Evolutionary conservation across 441 rosid species (phyloP).

Genomic region (Pelargonium fulgidum): DNA sequence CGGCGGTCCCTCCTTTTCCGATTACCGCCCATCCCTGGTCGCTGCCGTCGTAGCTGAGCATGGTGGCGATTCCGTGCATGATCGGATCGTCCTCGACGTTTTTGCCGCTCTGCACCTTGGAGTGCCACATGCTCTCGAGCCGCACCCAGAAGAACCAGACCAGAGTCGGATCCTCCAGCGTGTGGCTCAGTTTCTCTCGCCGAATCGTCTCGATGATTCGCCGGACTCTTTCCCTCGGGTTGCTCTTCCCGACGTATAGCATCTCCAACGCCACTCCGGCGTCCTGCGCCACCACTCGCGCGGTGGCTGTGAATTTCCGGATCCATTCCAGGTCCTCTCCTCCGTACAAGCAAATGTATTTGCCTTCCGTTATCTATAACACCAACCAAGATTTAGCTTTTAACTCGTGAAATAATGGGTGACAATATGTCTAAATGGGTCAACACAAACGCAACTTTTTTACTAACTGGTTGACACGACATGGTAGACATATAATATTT

Average conservation of each 20-base stretch:
- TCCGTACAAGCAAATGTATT: slow-evolving; percentile 37
- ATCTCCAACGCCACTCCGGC: slow-evolving; percentile 27
- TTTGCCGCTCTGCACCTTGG: slow-evolving; percentile 26
- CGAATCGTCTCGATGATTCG: slow-evolving; percentile 22
- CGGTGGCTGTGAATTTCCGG: slow-evolving; percentile 21
- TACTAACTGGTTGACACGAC: too few species aligned
- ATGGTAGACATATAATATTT: too few species aligned
- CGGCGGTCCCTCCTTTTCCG: slow-evolving; percentile 11
- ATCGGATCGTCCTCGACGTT: slow-evolving; percentile 27
- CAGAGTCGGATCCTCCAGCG: slow-evolving; percentile 18
- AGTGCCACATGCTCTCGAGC: slow-evolving; percentile 46
- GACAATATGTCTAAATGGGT: background rate
- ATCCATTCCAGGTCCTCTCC: slow-evolving; percentile 45
- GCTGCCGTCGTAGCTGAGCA: slow-evolving; percentile 37
- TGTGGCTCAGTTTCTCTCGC: slow-evolving; percentile 31
- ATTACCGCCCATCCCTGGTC: slow-evolving; percentile 39
- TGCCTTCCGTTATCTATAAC: slow-evolving; percentile 24
- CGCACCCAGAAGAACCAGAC: slow-evolving; percentile 47
- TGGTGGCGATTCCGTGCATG: slow-evolving; percentile 30
- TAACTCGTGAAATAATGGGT: background rate
- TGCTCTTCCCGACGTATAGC: slow-evolving; percentile 43
- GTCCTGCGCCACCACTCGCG: slow-evolving; percentile 18
- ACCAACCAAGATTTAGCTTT: background rate
- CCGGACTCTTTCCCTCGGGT: slow-evolving; percentile 23
- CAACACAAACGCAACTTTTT: too few species aligned